Conservation (phyloP, 805 yeast genomes). For the Wickerhamomyces sydowiorum region DNA sequence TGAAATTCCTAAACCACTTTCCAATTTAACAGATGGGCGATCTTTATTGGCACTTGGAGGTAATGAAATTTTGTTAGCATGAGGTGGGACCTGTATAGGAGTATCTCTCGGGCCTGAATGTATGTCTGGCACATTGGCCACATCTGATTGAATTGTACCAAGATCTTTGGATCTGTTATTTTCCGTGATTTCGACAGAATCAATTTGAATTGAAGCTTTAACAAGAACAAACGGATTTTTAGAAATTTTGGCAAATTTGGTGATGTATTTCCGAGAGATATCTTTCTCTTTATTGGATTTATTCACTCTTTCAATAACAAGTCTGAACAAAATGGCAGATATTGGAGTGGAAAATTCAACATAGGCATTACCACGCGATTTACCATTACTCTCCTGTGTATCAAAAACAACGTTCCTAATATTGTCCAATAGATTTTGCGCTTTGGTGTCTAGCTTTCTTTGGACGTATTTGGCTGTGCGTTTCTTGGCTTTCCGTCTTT, state of each 20-base stretch:
- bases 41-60: neutral
- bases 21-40: neutral
- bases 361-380: constrained; percentile 14
- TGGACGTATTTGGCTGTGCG: constrained; percentile 2
- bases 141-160: neutral
- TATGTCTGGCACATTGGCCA: neutral
- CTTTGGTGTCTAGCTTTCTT: constrained; percentile 3
- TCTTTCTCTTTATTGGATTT: constrained; percentile 5
- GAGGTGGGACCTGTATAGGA: neutral
- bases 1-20: neutral
- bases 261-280: constrained; percentile 4
- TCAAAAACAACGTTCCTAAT: constrained; percentile 8
- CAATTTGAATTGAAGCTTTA: constrained; percentile 1
- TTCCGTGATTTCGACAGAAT: neutral
- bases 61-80: neutral
- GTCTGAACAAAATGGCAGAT: constrained; percentile 11
- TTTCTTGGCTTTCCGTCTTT: neutral
- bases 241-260: constrained; percentile 12
- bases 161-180: neutral
- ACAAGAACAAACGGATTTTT: constrained; percentile 9
- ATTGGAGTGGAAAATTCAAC: constrained; percentile 8
- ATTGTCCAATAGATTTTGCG: constrained; percentile 3
- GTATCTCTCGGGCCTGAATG: neutral
- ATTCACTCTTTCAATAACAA: constrained; percentile 10
- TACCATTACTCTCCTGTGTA: constrained; percentile 12